Evolutionary conservation across 2,329 filamentous ascomycete genomes (phyloP), one percentile per base, ranked within the genome.

Genomic region (Colletotrichum orchidophilum): DNA sequence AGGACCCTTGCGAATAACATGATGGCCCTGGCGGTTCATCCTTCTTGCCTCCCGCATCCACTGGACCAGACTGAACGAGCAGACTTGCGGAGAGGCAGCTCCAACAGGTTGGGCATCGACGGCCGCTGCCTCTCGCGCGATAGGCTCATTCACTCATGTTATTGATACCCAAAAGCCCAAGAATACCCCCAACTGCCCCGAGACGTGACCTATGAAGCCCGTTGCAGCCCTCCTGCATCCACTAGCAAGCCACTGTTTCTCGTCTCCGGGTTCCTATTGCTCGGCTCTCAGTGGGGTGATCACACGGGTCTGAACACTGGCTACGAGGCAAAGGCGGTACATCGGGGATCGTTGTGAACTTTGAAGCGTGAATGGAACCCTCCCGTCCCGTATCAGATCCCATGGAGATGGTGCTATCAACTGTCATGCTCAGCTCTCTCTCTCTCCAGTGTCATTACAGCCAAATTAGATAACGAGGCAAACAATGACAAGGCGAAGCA

Each of bases 61-160:
- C 70, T 72, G 70, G 70, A 65, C 26, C 52, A 71, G 57, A 63
- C 27, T 39, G 54, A 57, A 61, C 66, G 53, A 53, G 58, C 53
- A 24, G 50, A 61, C 58, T 33, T 18, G 18, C 39, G 39, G 26
- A 15, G 24, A 26, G 55, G 63, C 55, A 61, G 53, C 69, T 73
- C 55, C 58, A 66, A 62, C 33, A 65, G 73, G 73, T 74, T 74
- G 73, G 73, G 73, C 73, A 74, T 52, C 73, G 71, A 74, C 63
- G 73, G 55, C 73, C 73, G 59, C 63, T 65, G 50, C 13, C 42
- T 64, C 58, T 61, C 15, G 55, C 59, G 68, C 58, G 42, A 71
- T 68, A 71, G 64, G 68, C 53, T 62, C 65, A 52, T 35, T 52
- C 58, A 21, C 58, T 29, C 15, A 24, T 21, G 33, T 27, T 46